These are phyloP conservation scores for Hortiboletus rubellus DNA, from an alignment of 1,284 basidiomycete species.

Conservation along the genomic window DNA sequence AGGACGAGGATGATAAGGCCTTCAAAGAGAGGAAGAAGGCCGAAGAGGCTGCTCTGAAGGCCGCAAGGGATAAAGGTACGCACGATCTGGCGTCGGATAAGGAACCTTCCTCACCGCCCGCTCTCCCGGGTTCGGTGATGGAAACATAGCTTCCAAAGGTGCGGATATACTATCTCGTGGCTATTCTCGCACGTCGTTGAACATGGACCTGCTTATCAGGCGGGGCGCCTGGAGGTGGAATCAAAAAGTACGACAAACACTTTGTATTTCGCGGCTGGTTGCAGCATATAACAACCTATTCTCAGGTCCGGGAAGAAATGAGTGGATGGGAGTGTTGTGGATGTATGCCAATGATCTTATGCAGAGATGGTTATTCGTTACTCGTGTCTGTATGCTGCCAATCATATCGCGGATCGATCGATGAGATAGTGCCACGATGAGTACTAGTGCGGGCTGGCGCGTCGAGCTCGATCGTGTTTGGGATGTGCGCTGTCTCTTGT, in stretches of 20 bases:
- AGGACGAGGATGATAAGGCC: conserved; percentile 65
- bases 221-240: conserved; percentile 69
- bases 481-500: conserved; percentile 23
- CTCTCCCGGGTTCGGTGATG: background rate
- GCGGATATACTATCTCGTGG: conserved; percentile 23
- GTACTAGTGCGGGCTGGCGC: conserved; percentile 16
- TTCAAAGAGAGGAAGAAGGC: conserved; percentile 75
- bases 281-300: conserved; percentile 12
- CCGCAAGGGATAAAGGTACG: conserved; percentile 66
- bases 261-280: conserved; percentile 2
- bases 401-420: background rate
- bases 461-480: conserved; percentile 28
- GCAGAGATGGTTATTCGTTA: background rate
- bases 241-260: conserved; percentile 69
- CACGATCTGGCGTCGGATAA: conserved; percentile 1
- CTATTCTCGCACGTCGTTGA: conserved; percentile 4
- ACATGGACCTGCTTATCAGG: conserved; percentile 38
- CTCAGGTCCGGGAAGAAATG: conserved; percentile 73
- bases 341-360: background rate
- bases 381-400: conserved; percentile 1
- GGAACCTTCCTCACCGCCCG: background rate
- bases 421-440: conserved; percentile 7
- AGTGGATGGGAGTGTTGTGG: background rate
- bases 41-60: conserved; percentile 68
- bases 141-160: conserved; percentile 60